Percentiles rank a stretch among this genome's conserved stretches.
phyloP scores from a whole-genome alignment of 2,329 filamentous ascomycete genomes.

The Diaporthe amygdali region DNA sequence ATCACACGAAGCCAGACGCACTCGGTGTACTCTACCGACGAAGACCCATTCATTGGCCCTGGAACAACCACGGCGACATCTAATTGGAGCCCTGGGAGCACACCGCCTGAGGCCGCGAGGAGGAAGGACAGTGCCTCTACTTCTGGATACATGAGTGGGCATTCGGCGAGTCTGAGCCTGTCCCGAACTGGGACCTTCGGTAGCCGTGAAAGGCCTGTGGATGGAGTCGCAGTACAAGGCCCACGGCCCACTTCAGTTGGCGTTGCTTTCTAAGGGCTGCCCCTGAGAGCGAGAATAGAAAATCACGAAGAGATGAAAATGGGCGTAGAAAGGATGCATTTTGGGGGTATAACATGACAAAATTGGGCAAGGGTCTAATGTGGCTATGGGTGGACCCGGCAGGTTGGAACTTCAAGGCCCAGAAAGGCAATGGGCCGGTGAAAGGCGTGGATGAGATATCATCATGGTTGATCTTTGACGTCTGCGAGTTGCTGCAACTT shows the following conservation, averaged over 20 bases:
- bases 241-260: conserved; percentile 49
- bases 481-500: not conserved
- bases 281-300: not conserved
- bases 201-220: conserved; percentile 11
- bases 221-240: conserved; percentile 24
- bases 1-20: conserved; percentile 37
- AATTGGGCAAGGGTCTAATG: conserved; percentile 14
- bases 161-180: conserved; percentile 16
- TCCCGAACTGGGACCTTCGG: conserved; percentile 22
- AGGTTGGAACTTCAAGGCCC: not conserved
- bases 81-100: conserved; percentile 54
- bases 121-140: conserved; percentile 45
- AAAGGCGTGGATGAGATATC: not conserved
- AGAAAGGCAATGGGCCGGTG: conserved; percentile 3
- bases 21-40: conserved; percentile 56
- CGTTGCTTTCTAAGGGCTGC: conserved; percentile 46
- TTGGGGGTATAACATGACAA: not conserved
- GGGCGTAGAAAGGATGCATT: not conserved
- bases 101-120: conserved; percentile 36
- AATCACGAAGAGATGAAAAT: not conserved
- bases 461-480: not conserved
- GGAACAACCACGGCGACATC: conserved; percentile 33
- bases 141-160: conserved; percentile 31
- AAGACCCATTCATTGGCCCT: conserved; percentile 30
- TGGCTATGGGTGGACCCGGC: conserved; percentile 7